These are phyloP conservation scores for Brassica incana DNA, from an alignment of 345 rosid species.

Conservation along the genomic window DNA sequence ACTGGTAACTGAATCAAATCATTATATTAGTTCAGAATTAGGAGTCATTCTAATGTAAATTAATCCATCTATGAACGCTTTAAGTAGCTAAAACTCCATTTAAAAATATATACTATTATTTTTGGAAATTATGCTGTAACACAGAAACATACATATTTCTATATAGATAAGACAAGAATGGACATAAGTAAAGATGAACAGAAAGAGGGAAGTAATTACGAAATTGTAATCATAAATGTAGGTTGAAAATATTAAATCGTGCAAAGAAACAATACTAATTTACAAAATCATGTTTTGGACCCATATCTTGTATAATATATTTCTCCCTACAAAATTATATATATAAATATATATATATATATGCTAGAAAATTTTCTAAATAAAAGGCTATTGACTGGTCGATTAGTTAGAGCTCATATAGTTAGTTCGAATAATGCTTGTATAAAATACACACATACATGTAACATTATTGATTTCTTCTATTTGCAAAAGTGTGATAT, in stretches of 20 bases:
- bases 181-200: background rate
- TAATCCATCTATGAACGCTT: background rate
- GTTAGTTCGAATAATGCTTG: background rate
- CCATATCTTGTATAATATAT: background rate
- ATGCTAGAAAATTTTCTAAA: background rate
- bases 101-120: no score
- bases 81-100: background rate
- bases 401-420: background rate
- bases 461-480: background rate
- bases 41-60: background rate
- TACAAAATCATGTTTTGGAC: background rate
- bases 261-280: constrained; percentile 24
- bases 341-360: background rate
- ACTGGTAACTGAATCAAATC: background rate
- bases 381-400: background rate
- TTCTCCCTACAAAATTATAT: background rate
- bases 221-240: constrained; percentile 20
- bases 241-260: constrained; percentile 14
- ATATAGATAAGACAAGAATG: constrained; percentile 7
- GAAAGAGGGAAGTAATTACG: constrained; percentile 20
- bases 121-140: constrained; percentile 9
- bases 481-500: background rate
- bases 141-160: background rate
- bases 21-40: background rate
- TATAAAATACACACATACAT: background rate